Conservation (phyloP, 176 grass and related monocot genomes). For the Calamus simplicifolius region DNA sequence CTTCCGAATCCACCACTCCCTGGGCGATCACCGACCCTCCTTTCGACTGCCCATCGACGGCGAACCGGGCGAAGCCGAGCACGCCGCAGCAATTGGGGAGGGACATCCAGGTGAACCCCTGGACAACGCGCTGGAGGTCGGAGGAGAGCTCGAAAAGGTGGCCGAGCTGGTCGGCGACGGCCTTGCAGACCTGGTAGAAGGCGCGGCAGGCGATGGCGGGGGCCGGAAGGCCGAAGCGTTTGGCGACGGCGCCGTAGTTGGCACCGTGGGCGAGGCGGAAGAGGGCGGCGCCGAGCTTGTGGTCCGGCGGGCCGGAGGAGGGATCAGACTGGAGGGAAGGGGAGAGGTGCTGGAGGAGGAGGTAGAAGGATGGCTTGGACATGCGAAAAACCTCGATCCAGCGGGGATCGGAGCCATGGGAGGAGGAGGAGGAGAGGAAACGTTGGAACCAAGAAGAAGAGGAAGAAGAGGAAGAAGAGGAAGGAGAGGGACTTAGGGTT, state of each 20-base stretch:
- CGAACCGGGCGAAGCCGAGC: slow-evolving; percentile 58
- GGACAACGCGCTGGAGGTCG: slow-evolving; percentile 49
- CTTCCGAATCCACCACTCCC: slow-evolving; percentile 70
- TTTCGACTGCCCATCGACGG: slow-evolving; percentile 8
- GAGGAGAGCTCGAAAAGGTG: slow-evolving; percentile 62
- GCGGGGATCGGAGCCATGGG: slow-evolving; percentile 28
- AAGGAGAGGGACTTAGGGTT: slow-evolving; percentile 29
- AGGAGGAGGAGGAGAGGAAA: slow-evolving; percentile 36
- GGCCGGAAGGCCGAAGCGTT: slow-evolving; percentile 71
- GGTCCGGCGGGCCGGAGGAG: slow-evolving; percentile 40
- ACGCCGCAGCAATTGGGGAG: slow-evolving; percentile 82
- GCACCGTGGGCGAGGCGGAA: slow-evolving; percentile 83
- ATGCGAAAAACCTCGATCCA: slow-evolving; percentile 69
- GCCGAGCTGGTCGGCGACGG: slow-evolving; percentile 45
- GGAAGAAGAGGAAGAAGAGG: slow-evolving; percentile 25
- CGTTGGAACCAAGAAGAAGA: slow-evolving; percentile 70
- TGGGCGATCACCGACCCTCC: slow-evolving; percentile 43
- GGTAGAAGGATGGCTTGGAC: slow-evolving; percentile 53
- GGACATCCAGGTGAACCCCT: slow-evolving; percentile 51
- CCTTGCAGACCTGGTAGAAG: slow-evolving; percentile 87
- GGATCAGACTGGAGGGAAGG: slow-evolving; percentile 30
- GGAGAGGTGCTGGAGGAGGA: slow-evolving; percentile 57
- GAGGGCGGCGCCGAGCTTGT: slow-evolving; percentile 74
- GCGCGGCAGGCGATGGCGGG: slow-evolving; percentile 42
- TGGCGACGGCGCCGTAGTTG: slow-evolving; percentile 39